Evolutionary conservation across 441 rosid genomes (phyloP).

Genomic region (Gossypium davidsonii): DNA sequence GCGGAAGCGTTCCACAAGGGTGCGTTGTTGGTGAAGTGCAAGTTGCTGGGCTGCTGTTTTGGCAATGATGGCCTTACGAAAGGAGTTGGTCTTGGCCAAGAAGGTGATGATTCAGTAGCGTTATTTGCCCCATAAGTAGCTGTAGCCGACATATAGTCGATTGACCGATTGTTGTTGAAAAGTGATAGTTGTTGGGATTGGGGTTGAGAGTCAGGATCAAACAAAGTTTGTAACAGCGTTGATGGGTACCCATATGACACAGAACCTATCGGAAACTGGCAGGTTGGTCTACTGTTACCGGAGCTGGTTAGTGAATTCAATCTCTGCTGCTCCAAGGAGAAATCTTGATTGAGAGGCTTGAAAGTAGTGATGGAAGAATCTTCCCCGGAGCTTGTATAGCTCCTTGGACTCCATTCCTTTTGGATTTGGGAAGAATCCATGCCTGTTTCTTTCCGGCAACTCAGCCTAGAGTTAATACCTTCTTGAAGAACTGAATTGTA

Average conservation of each 20-base stretch:
- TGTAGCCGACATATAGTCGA: conserved; percentile 21
- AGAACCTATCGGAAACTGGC: conserved; percentile 27
- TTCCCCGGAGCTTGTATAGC: conserved; percentile 25
- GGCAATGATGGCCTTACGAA: conserved; percentile 28
- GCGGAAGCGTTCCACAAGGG: conserved; percentile 48
- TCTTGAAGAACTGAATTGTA: conserved; percentile 36
- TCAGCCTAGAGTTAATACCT: conserved; percentile 39
- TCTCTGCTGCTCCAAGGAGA: conserved; percentile 21
- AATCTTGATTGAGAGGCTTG: conserved; percentile 36
- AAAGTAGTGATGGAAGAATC: conserved; percentile 31
- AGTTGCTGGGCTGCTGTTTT: conserved; percentile 24
- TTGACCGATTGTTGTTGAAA: conserved; percentile 32
- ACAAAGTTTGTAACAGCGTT: conserved; percentile 37
- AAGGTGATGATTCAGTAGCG: conserved; percentile 27
- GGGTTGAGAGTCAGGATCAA: conserved; percentile 40
- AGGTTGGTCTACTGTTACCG: conserved; percentile 16
- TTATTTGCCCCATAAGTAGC: conserved; percentile 20
- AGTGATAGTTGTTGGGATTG: conserved; percentile 40
- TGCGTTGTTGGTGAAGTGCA: conserved; percentile 48
- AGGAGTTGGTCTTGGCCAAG: conserved; percentile 32
- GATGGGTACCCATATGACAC: conserved; percentile 39
- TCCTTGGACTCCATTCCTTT: conserved; percentile 45
- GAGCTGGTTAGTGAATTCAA: conserved; percentile 17
- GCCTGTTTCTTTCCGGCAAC: conserved; percentile 23
- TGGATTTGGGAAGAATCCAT: conserved; percentile 12